phyloP scores from a whole-genome alignment of 768 basidiomycete species.

The Mrakia frigida region DNA sequence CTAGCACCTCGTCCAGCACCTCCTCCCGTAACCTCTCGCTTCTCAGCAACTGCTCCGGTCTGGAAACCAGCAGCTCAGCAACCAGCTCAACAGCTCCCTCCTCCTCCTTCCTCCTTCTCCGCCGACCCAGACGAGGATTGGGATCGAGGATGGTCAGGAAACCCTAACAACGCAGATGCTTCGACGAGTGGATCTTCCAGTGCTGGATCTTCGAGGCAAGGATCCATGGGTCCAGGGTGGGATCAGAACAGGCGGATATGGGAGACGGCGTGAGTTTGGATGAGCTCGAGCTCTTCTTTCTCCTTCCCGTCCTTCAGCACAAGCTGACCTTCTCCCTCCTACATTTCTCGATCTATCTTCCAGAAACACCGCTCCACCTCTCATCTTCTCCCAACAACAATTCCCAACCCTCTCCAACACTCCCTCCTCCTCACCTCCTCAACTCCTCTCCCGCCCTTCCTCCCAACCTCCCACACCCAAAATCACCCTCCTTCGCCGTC shows the following conservation, averaged over 20 bases:
- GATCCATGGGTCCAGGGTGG: constrained; percentile 16
- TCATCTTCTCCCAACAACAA: constrained; percentile 23
- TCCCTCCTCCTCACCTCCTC: not conserved
- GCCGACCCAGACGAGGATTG: constrained; percentile 20
- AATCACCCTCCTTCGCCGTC: constrained; percentile 27
- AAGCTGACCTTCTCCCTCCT: not conserved
- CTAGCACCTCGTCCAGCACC: constrained; percentile 9
- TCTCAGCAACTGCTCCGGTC: not conserved
- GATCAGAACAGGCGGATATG: constrained; percentile 29
- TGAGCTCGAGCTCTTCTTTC: not conserved
- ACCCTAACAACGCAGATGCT: not conserved
- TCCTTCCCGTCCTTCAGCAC: too few species aligned
- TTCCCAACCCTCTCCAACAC: constrained; percentile 23
- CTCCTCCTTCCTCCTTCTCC: not conserved
- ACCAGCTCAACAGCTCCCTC: not conserved
- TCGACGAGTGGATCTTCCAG: not conserved
- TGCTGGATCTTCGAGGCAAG: not conserved
- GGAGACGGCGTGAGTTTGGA: constrained; percentile 20
- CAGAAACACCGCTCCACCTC: constrained; percentile 26
- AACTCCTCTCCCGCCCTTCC: not conserved
- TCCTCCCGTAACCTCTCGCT: not conserved
- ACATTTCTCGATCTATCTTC: not conserved
- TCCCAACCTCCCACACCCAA: constrained; percentile 4
- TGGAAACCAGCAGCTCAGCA: constrained; percentile 1
- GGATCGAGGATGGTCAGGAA: constrained; percentile 1